Evolutionary conservation across 331 rosid genomes (phyloP), one percentile per base, ranked within the genome.

Genomic region (Malus hybrid): DNA sequence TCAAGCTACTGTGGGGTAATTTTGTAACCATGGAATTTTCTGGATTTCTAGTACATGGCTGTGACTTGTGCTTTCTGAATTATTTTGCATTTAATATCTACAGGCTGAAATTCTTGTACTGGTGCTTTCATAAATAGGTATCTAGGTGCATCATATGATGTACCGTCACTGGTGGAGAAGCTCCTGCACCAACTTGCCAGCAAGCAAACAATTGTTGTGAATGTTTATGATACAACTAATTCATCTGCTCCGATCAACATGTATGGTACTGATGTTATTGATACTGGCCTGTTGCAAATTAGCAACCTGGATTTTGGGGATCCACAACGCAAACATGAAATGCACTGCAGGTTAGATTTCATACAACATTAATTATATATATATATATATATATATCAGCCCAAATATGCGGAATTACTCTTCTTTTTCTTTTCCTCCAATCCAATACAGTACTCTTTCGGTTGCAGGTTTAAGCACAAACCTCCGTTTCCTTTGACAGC

Each of bases 121-220:
- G 82, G 44, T 54, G 34, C 55, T 75, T 65, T 70, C 33, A 73
- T 72, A 42, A 68, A 79, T 78, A 93, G 98, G 87, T 94, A 94
- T 86, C 86, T 94, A 34, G 99, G 99, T 71, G 99, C 99, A 67
- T 89, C 97, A 52, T 94, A 94, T 36, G 99, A 94, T 78, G 91
- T 94, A 42, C 97, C 96, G 19, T 94, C 99, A 13, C 82, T 94
- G 54, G 99, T 94, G 73, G 96, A 94, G 88, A 94, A 94, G 86
- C 99, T 94, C 83, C 89, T 94, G 72, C 96, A 92, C 84, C 99
- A 94, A 83, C 99, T 94, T 83, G 95, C 99, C 71, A 86, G 97
- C 91, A 90, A 95, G 85, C 92, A 94, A 83, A 92, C 96, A 73
- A 94, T 94, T 76, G 92, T 90, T 76, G 99, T 94, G 39, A 89